Conservation (phyloP, 495 filamentous ascomycete genomes). For the Eremomyces bilateralis region DNA sequence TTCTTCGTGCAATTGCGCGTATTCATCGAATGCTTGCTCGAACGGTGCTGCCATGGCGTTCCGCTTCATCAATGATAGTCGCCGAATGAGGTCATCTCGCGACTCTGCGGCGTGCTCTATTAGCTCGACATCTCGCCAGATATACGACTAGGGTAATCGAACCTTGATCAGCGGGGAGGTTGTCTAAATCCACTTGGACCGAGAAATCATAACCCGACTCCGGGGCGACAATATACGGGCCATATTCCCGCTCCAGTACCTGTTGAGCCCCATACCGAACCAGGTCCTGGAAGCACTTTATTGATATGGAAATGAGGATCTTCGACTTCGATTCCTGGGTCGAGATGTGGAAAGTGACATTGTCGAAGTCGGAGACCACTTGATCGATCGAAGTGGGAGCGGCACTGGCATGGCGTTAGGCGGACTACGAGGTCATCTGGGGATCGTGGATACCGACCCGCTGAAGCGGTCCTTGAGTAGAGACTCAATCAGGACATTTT, state of each 20-base stretch:
- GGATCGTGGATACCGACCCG: constrained; percentile 31
- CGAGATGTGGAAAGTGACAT: constrained; percentile 91
- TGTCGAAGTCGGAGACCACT: constrained; percentile 94
- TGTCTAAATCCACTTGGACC: constrained; percentile 66
- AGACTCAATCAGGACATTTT: constrained; percentile 92
- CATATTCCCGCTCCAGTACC: constrained; percentile 86
- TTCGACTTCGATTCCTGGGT: constrained; percentile 82
- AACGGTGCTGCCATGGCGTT: constrained; percentile 98
- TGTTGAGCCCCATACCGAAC: constrained; percentile 77
- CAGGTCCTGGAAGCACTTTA: constrained; percentile 86
- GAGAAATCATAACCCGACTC: constrained; percentile 93
- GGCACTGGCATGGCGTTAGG: constrained; percentile 40
- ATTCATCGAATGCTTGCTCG: constrained; percentile 86
- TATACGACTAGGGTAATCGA: constrained; percentile 5
- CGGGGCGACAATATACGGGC: constrained; percentile 65
- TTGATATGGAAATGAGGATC: constrained; percentile 77
- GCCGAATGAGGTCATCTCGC: constrained; percentile 62
- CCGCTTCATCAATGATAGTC: constrained; percentile 75
- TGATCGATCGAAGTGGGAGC: constrained; percentile 80
- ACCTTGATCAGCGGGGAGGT: constrained; percentile 58
- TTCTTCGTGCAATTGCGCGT: constrained; percentile 62
- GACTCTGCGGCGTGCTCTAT: constrained; percentile 31
- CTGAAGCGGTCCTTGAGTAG: constrained; percentile 88
- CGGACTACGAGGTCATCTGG: no score
- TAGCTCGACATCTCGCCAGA: no score